Evolutionary conservation across 1,139 yeast genomes (phyloP).

Genomic region (Spathaspora jeffriesii): DNA sequence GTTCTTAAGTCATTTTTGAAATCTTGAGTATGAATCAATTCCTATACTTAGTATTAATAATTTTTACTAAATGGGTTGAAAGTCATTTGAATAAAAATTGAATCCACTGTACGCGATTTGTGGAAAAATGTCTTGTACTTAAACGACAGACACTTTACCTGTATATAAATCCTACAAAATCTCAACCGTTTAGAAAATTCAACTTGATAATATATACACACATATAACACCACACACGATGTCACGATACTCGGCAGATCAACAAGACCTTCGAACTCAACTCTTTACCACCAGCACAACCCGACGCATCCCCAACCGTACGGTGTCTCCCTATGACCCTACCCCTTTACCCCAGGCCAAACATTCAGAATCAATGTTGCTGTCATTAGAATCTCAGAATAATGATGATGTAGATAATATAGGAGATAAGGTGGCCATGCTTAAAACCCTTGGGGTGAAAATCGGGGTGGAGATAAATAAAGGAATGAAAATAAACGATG

Average conservation of each 20-base stretch:
- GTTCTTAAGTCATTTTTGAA: too few relatives aligned
- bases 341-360: conserved; percentile 32
- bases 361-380: conserved; percentile 57
- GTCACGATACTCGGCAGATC: conserved; percentile 40
- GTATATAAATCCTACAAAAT: too few relatives aligned
- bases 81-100: too few relatives aligned
- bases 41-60: too few relatives aligned
- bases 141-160: neutral
- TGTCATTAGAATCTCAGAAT: conserved; percentile 82
- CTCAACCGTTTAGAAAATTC: too few relatives aligned
- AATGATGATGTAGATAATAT: conserved; percentile 74
- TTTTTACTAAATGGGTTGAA: too few relatives aligned
- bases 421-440: conserved; percentile 67
- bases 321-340: conserved; percentile 54
- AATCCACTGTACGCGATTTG: too few relatives aligned
- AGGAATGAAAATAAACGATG: conserved; percentile 62
- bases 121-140: too few relatives aligned
- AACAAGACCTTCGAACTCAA: conserved; percentile 48
- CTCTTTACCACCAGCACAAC: conserved; percentile 27
- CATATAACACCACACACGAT: conserved; percentile 19
- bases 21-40: too few relatives aligned
- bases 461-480: conserved; percentile 89
- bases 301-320: conserved; percentile 34
- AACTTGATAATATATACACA: neutral
- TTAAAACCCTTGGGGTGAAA: conserved; percentile 68